These are phyloP conservation scores for Suhomyces chickasaworum DNA, from an alignment of 1,139 yeast species.

Conservation along the genomic window DNA sequence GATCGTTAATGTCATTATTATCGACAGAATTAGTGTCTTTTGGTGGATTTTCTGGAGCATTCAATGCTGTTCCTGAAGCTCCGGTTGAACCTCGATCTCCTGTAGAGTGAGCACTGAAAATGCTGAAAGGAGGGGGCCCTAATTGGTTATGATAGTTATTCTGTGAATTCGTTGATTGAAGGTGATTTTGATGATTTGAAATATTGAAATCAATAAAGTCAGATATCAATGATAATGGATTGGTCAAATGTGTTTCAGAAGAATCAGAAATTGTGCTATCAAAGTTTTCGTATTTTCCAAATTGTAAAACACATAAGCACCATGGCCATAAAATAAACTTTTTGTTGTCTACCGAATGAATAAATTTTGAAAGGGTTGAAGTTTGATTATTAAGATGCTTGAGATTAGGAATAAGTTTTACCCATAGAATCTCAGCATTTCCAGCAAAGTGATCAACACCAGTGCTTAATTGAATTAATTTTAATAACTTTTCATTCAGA, in stretches of 20 bases:
- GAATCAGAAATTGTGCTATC: slow-evolving; percentile 1
- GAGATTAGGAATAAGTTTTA: slow-evolving; percentile 65
- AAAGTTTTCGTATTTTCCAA: slow-evolving; percentile 28
- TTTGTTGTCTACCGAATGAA: slow-evolving; percentile 53
- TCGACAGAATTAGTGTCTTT: slow-evolving; percentile 18
- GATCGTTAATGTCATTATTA: slow-evolving; percentile 19
- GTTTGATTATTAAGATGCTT: slow-evolving; percentile 70
- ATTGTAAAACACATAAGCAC: slow-evolving; percentile 61
- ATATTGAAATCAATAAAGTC: slow-evolving; percentile 42
- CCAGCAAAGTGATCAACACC: slow-evolving; percentile 41
- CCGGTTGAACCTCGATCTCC: slow-evolving; percentile 27
- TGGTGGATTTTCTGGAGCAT: slow-evolving; percentile 13
- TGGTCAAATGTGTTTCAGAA: slow-evolving; percentile 14
- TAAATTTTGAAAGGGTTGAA: slow-evolving; percentile 57
- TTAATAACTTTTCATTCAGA: slow-evolving; percentile 40
- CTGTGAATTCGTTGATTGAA: slow-evolving; percentile 10
- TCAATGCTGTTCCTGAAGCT: slow-evolving; percentile 15
- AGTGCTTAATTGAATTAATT: slow-evolving; percentile 54
- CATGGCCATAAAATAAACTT: slow-evolving; percentile 74
- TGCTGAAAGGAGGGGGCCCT: slow-evolving; percentile 23
- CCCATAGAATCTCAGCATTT: slow-evolving; percentile 48
- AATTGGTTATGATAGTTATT: slow-evolving; percentile 10
- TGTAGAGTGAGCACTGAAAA: slow-evolving; percentile 30
- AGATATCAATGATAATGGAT: slow-evolving; percentile 39
- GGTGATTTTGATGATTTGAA: slow-evolving; percentile 21